Evolutionary conservation across 1,284 basidiomycete genomes (phyloP).

Genomic region (Neonothopanus nambi): DNA sequence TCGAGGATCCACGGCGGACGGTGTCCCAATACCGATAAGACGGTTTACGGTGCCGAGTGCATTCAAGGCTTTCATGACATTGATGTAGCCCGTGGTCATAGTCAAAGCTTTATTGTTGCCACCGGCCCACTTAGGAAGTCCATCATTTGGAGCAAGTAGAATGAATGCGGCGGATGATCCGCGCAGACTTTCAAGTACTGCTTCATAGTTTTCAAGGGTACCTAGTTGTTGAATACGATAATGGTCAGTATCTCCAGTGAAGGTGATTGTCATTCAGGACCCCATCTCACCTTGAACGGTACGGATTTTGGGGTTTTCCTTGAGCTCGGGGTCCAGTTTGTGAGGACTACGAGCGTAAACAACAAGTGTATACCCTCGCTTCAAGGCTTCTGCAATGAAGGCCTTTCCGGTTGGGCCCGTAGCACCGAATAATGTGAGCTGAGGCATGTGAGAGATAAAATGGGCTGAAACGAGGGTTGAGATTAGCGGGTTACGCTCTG

Average conservation of each 20-base stretch:
- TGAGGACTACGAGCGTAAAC: conserved; percentile 1
- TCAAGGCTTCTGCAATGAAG: background rate
- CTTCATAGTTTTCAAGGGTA: background rate
- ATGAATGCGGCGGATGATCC: background rate
- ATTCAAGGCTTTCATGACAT: background rate
- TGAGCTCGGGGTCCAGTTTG: background rate
- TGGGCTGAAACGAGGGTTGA: no score
- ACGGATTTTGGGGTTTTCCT: background rate
- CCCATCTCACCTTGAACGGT: background rate
- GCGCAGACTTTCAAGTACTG: background rate
- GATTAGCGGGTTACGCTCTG: no score
- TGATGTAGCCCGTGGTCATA: background rate
- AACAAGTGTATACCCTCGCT: background rate
- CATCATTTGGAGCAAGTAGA: background rate
- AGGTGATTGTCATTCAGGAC: no score
- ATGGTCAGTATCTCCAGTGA: background rate
- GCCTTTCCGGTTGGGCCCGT: conserved; percentile 2
- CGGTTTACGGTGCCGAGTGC: background rate
- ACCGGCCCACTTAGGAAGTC: background rate
- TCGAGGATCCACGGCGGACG: background rate
- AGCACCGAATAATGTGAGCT: conserved; percentile 2
- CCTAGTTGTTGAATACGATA: background rate
- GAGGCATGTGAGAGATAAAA: no score
- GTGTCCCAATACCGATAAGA: conserved; percentile 4
- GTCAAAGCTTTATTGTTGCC: background rate